Evolutionary conservation across 768 basidiomycete genomes (phyloP), one percentile per base, ranked within the genome.

Genomic region (Jaapia argillacea): DNA sequence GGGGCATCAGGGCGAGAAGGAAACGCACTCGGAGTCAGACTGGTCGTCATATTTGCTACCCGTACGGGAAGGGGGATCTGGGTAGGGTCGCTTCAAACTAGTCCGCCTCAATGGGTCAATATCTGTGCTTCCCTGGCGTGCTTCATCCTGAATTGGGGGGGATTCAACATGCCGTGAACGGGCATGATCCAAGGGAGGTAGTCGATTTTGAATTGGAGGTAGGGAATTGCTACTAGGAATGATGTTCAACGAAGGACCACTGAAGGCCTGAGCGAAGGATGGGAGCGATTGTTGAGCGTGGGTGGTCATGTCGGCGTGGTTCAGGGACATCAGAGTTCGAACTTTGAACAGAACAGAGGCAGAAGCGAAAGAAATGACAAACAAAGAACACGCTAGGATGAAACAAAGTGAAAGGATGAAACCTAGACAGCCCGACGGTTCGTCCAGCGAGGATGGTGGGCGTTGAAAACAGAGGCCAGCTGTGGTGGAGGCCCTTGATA

Each of bases 191-290:
- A 38, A 51, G 36, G 51, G 44, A 18, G 53, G 63, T 41, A 52
- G 65, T 40, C 61, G 68, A 36, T 66, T 52, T 44, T 82, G 78
- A 40, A 85, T 82, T 43, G 81, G 83, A 7, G 84, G 82, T 3
- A 85, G 66, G 33, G 58, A 63, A 58, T 78, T 80, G 60, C 63
- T 74, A 26, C 66, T 58, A 1, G 72, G 59, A 18, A 77, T 68
- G 46, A 62, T 69, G 60, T 58, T 66, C 43, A 83, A 61, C 4
- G 78, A 76, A 1, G 72, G 71, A 41, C 52, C 65, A 57, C 71
- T 75, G 64, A 88, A 88, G 0, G 85, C 75, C 64, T 83, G 79
- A 2, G 80, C 78, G 60, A 88, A 88, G 35, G 85, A 82, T 31
- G 85, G 85, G 28, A 88, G 75, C 6, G 83, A 79, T 58, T 79